Conservation (phyloP, 2,329 filamentous ascomycete genomes). For the Fusarium ambrosium region DNA sequence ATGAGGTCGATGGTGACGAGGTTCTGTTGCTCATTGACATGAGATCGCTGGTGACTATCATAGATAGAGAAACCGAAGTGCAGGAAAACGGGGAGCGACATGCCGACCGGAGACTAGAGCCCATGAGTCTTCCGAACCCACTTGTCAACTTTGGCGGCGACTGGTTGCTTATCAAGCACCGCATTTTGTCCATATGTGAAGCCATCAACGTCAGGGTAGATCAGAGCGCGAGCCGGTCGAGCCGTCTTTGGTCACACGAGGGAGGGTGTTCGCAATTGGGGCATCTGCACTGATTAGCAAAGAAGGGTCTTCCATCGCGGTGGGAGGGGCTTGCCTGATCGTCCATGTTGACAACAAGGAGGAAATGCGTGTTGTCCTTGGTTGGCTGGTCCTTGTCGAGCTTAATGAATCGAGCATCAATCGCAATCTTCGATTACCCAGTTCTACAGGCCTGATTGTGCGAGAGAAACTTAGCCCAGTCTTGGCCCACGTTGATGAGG, state of each 20-base stretch:
- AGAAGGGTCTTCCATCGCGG: neutral
- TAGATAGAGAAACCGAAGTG: neutral
- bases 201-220: neutral
- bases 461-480: neutral
- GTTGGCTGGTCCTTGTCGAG: neutral
- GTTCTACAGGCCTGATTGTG: neutral
- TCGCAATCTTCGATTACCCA: neutral
- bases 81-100: neutral
- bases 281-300: neutral
- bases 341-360: neutral
- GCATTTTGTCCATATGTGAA: neutral
- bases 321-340: neutral
- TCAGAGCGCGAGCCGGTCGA: neutral
- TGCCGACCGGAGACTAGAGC: neutral
- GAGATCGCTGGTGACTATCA: neutral
- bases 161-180: neutral
- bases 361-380: neutral
- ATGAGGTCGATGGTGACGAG: neutral
- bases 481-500: neutral
- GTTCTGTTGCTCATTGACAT: neutral
- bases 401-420: neutral
- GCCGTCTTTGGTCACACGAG: neutral
- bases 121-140: neutral
- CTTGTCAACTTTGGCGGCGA: neutral
- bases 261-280: neutral